A percentile compares a stretch with the other conserved stretches of the same genome.
Conservation (phyloP, 192 early-diverging fungal species). For the Podila epigama region DNA sequence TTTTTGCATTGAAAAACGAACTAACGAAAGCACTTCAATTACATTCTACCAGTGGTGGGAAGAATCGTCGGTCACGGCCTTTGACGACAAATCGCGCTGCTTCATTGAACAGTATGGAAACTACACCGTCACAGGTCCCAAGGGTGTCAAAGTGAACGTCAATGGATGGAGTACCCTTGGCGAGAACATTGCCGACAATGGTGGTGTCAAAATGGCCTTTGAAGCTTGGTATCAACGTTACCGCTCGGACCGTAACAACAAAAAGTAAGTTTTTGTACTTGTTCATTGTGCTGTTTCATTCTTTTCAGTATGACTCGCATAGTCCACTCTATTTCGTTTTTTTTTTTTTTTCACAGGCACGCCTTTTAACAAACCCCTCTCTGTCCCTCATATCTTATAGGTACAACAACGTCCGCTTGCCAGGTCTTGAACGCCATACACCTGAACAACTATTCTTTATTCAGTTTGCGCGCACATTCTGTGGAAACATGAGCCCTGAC, state of each 20-base stretch:
- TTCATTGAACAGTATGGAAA: constrained; percentile 69
- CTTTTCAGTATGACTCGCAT: background rate
- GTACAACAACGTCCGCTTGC: constrained; percentile 23
- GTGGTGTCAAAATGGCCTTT: constrained; percentile 55
- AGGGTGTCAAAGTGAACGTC: constrained; percentile 35
- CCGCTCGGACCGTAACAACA: constrained; percentile 22
- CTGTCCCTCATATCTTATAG: constrained; percentile 10
- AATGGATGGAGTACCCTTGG: constrained; percentile 60
- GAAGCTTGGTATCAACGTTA: constrained; percentile 45
- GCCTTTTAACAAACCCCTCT: too few species aligned
- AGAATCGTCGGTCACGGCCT: constrained; percentile 55
- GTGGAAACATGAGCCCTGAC: constrained; percentile 41
- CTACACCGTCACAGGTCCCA: constrained; percentile 40
- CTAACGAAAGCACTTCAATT: too few species aligned
- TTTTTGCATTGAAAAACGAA: too few species aligned
- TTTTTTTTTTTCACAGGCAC: background rate
- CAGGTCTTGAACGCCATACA: constrained; percentile 57
- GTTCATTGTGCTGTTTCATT: background rate
- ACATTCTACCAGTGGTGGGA: constrained; percentile 68
- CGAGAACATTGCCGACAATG: constrained; percentile 75
- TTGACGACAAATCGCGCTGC: constrained; percentile 60
- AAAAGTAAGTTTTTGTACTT: constrained; percentile 48
- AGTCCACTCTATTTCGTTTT: background rate
- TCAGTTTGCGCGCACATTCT: constrained; percentile 71
- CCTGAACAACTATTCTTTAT: constrained; percentile 71